Conservation (phyloP, 2,329 filamentous ascomycete genomes). For the Arthrinium puccinioides region DNA sequence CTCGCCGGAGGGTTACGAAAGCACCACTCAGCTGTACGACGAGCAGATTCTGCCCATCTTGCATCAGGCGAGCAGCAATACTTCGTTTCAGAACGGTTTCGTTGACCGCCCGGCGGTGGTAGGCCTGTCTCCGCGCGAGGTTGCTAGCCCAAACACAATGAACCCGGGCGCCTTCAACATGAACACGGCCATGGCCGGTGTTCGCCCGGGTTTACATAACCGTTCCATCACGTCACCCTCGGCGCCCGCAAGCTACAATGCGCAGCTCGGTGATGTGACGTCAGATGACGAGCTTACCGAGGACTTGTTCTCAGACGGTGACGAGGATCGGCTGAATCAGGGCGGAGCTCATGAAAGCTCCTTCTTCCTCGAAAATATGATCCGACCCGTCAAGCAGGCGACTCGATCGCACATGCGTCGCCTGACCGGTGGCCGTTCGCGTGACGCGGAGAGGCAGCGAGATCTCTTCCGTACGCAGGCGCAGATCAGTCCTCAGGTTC, state of each 20-base stretch:
- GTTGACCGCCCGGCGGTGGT: slow-evolving; percentile 52
- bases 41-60: slow-evolving; percentile 88
- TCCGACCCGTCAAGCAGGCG: slow-evolving; percentile 49
- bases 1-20: slow-evolving; percentile 59
- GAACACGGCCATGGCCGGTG: slow-evolving; percentile 20
- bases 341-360: slow-evolving; percentile 32
- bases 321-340: slow-evolving; percentile 35
- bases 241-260: slow-evolving; percentile 46
- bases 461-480: slow-evolving; percentile 25
- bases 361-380: slow-evolving; percentile 54
- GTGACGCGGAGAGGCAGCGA: slow-evolving; percentile 28
- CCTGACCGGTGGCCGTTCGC: slow-evolving; percentile 48
- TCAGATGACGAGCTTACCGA: slow-evolving; percentile 72
- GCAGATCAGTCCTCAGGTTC: slow-evolving; percentile 29
- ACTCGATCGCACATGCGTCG: slow-evolving; percentile 53
- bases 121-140: slow-evolving; percentile 48
- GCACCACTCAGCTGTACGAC: slow-evolving; percentile 79
- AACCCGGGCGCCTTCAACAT: slow-evolving; percentile 52
- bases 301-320: slow-evolving; percentile 73
- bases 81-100: slow-evolving; percentile 83
- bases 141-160: slow-evolving; percentile 51
- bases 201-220: slow-evolving; percentile 64
- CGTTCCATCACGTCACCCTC: slow-evolving; percentile 81
- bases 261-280: slow-evolving; percentile 52
- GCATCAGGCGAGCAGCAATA: slow-evolving; percentile 75